Percentiles rank a stretch among this genome's conserved stretches.
Conservation (phyloP, 108 stramenopile species). For the Cyclotella sp. region DNA sequence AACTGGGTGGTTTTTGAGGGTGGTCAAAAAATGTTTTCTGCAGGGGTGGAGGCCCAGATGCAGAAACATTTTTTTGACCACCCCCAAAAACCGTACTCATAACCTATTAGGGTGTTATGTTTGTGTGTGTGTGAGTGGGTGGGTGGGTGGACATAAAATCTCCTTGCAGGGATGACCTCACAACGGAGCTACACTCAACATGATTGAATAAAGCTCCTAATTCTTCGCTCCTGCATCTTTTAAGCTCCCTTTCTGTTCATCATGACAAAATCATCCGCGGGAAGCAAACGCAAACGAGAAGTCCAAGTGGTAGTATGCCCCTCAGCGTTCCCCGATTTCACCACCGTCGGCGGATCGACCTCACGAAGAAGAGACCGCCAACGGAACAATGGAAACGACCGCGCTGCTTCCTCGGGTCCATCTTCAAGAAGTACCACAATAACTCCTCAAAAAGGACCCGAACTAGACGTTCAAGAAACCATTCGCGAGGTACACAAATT, state of each 20-base stretch:
- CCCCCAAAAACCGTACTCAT: too few species aligned
- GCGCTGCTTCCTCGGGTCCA: not conserved
- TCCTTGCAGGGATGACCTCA: too few species aligned
- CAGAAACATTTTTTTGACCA: too few species aligned
- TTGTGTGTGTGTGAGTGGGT: too few species aligned
- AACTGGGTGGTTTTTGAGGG: too few species aligned
- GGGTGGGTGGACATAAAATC: too few species aligned
- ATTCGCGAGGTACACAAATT: constrained; percentile 73
- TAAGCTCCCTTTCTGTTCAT: not conserved
- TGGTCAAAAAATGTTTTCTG: too few species aligned
- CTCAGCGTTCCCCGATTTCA: constrained; percentile 69
- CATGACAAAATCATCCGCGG: constrained; percentile 1
- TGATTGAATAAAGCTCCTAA: too few species aligned
- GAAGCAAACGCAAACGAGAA: constrained; percentile 43
- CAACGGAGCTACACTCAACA: too few species aligned
- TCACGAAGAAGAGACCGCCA: constrained; percentile 20
- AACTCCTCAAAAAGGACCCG: constrained; percentile 2
- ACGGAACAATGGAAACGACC: constrained; percentile 22
- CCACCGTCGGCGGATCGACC: constrained; percentile 51
- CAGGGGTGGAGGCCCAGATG: too few species aligned
- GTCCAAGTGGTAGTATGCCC: constrained; percentile 66
- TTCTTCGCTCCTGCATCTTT: not conserved
- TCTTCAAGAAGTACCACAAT: not conserved
- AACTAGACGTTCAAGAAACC: constrained; percentile 71
- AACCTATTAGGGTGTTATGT: too few species aligned